Evolutionary conservation across 768 basidiomycete species (phyloP).

Genomic region (Mrakia blollopis): DNA sequence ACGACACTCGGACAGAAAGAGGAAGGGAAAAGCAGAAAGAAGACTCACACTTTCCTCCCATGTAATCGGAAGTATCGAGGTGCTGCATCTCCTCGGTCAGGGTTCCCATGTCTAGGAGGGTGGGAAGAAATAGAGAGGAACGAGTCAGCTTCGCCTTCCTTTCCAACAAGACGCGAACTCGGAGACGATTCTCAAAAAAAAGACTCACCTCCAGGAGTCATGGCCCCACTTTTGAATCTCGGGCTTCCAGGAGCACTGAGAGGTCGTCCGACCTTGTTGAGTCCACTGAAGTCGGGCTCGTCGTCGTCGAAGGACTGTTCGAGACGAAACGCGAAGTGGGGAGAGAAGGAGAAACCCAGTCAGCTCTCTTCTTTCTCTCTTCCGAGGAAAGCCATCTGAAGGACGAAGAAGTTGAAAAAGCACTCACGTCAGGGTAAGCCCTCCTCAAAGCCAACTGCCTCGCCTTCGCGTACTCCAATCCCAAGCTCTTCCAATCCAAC

Average conservation of each 20-base stretch:
- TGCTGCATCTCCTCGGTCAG: constrained; percentile 78
- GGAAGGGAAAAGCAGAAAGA: constrained; percentile 52
- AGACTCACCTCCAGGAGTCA: constrained; percentile 65
- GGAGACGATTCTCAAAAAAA: background rate
- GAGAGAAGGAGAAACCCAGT: background rate
- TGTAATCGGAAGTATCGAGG: constrained; percentile 57
- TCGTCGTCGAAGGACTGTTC: constrained; percentile 46
- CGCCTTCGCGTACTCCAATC: constrained; percentile 94
- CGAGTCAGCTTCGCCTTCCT: background rate
- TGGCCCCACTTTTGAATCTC: constrained; percentile 67
- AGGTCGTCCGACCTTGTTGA: constrained; percentile 59
- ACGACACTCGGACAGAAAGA: background rate
- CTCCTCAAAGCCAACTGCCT: constrained; percentile 83
- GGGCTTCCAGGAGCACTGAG: constrained; percentile 84
- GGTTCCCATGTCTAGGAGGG: constrained; percentile 65
- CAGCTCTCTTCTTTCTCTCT: background rate
- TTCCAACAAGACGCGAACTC: background rate
- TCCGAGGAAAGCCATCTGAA: too few relatives aligned
- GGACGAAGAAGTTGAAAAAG: constrained; percentile 42
- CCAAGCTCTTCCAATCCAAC: constrained; percentile 97
- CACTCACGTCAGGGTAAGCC: constrained; percentile 90
- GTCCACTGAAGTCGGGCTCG: constrained; percentile 54
- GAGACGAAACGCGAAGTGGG: background rate
- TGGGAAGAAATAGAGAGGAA: background rate
- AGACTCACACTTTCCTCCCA: constrained; percentile 55